phyloP scores from a whole-genome alignment of 805 yeast species.

The Spathaspora gorwiae region DNA sequence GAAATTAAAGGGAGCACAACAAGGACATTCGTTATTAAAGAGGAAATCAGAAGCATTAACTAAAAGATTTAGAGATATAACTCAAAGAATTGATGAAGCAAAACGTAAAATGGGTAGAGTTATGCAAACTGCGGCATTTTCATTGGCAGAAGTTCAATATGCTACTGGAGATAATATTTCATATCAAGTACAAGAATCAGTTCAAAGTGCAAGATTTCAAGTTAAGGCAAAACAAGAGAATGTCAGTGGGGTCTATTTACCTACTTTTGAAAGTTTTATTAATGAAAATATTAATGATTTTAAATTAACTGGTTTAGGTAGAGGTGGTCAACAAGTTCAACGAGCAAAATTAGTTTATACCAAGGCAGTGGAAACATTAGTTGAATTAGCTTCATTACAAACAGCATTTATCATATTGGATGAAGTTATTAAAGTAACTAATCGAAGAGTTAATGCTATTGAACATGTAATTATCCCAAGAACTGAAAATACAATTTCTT shows the following conservation, averaged over 20 bases:
- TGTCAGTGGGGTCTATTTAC: conserved; percentile 92
- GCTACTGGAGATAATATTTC: conserved; percentile 97
- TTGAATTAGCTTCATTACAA: conserved; percentile 91
- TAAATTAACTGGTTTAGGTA: conserved; percentile 92
- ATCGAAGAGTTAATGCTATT: conserved; percentile 97
- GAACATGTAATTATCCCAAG: conserved; percentile 98
- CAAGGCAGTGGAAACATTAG: conserved; percentile 94
- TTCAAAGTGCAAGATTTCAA: conserved; percentile 83
- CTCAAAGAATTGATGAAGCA: conserved; percentile 89
- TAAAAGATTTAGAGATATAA: conserved; percentile 92
- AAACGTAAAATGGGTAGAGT: conserved; percentile 97
- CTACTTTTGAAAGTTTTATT: conserved; percentile 83
- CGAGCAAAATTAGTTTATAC: conserved; percentile 91
- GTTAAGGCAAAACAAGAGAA: conserved; percentile 92
- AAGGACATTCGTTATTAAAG: conserved; percentile 89
- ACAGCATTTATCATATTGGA: conserved; percentile 95
- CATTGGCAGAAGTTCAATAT: conserved; percentile 93
- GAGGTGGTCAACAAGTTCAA: conserved; percentile 98
- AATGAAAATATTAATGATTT: conserved; percentile 88
- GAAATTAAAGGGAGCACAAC: conserved; percentile 94
- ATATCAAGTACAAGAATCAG: conserved; percentile 93
- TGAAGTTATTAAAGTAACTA: conserved; percentile 96
- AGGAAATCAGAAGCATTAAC: conserved; percentile 97
- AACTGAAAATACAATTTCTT: conserved; percentile 88
- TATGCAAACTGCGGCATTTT: conserved; percentile 97